phyloP scores from a whole-genome alignment of 108 stramenopile genomes.

The Nitzschia putrida region DNA sequence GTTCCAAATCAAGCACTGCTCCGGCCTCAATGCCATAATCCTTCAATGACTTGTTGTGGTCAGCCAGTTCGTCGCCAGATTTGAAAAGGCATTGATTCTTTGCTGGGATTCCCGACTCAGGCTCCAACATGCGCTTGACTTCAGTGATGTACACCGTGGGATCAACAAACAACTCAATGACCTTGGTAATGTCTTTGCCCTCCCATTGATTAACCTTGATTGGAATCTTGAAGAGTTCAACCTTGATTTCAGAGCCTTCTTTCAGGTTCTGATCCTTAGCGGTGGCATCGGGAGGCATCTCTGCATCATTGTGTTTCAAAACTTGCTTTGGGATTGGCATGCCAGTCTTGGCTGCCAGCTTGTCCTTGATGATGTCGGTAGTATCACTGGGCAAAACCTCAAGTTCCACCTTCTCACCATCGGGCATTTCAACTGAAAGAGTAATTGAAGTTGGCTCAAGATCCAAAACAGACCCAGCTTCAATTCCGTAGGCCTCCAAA shows the following conservation, averaged over 20 bases:
- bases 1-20: slow-evolving; percentile 26
- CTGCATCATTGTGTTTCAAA: slow-evolving; percentile 23
- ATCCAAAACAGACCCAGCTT: slow-evolving; percentile 16
- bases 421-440: slow-evolving; percentile 19
- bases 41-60: slow-evolving; percentile 3
- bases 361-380: slow-evolving; percentile 16
- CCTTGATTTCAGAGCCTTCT: slow-evolving; percentile 12
- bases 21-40: slow-evolving; percentile 23
- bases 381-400: slow-evolving; percentile 20
- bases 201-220: slow-evolving; percentile 14
- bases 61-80: slow-evolving; percentile 9
- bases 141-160: slow-evolving; percentile 1
- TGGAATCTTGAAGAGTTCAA: slow-evolving; percentile 24
- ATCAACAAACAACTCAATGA: slow-evolving; percentile 18
- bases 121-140: slow-evolving; percentile 12
- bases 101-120: slow-evolving; percentile 21
- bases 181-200: neutral
- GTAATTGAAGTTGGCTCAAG: slow-evolving; percentile 24
- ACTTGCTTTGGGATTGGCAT: slow-evolving; percentile 20
- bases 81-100: slow-evolving; percentile 23
- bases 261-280: slow-evolving; percentile 12
- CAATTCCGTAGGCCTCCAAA: slow-evolving; percentile 18
- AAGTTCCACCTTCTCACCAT: slow-evolving; percentile 22
- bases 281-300: slow-evolving; percentile 7
- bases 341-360: slow-evolving; percentile 19